Conservation (phyloP, 2,329 filamentous ascomycete species). For the Sarocladium brachiariae region DNA sequence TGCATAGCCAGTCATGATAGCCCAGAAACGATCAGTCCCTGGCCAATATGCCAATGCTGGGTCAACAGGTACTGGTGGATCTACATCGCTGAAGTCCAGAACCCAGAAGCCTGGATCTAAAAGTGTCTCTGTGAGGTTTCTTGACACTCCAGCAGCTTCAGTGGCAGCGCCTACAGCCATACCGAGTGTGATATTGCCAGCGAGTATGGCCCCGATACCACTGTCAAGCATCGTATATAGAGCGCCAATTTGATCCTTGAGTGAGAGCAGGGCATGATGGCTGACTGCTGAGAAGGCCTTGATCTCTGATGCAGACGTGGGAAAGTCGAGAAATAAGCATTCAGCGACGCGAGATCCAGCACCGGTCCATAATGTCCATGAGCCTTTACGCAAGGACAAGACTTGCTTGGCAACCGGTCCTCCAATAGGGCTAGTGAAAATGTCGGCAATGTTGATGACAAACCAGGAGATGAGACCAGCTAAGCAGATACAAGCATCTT, state of each 20-base stretch:
- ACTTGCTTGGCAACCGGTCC: conserved; percentile 23
- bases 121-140: conserved; percentile 15
- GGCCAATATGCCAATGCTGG: conserved; percentile 62
- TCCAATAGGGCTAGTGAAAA: conserved; percentile 28
- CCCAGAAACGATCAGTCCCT: conserved; percentile 56
- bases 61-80: conserved; percentile 35
- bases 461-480: conserved; percentile 47
- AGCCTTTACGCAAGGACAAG: conserved; percentile 28
- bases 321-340: conserved; percentile 43
- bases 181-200: conserved; percentile 75
- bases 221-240: conserved; percentile 32
- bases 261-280: conserved; percentile 58
- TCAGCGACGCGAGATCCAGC: conserved; percentile 38
- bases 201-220: conserved; percentile 49
- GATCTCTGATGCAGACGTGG: conserved; percentile 54
- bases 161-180: conserved; percentile 47
- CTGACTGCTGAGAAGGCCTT: conserved; percentile 72
- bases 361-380: conserved; percentile 34
- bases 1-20: conserved; percentile 74
- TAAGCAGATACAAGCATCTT: conserved; percentile 65
- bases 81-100: conserved; percentile 44
- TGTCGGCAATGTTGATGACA: conserved; percentile 31
- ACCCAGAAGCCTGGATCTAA: conserved; percentile 50
- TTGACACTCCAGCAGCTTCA: background rate
- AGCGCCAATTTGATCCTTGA: conserved; percentile 47